Conservation (phyloP, 306 rosid species). For the Pyrus betulifolia region DNA sequence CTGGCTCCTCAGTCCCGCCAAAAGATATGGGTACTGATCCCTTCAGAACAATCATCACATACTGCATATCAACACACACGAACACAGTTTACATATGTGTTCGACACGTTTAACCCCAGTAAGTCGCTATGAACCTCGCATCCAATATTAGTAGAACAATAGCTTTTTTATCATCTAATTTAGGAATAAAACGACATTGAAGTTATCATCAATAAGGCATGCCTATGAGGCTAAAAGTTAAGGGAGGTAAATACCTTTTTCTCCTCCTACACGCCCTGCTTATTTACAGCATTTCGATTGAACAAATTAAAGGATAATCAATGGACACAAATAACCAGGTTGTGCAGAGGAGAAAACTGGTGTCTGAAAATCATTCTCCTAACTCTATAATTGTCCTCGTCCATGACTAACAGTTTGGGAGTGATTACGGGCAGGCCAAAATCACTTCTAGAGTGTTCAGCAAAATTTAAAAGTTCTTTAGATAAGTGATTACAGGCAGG, state of each 20-base stretch:
- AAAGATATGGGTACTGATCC: slow-evolving; percentile 89
- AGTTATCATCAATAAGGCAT: neutral
- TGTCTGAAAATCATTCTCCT: too few relatives aligned
- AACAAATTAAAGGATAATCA: neutral
- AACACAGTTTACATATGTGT: neutral
- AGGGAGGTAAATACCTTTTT: neutral
- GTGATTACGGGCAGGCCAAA: neutral
- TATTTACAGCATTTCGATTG: neutral
- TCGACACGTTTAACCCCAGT: neutral
- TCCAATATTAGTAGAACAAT: neutral
- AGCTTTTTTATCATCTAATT: neutral
- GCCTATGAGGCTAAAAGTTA: neutral
- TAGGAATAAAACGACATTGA: neutral
- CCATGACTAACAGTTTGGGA: neutral
- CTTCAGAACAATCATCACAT: slow-evolving; percentile 90
- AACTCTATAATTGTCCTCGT: neutral
- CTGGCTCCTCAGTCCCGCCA: slow-evolving; percentile 86
- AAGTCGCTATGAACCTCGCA: too few relatives aligned
- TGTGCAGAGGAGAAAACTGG: neutral
- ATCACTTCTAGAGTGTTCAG: too few relatives aligned
- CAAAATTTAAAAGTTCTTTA: too few relatives aligned
- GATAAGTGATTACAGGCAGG: too few relatives aligned
- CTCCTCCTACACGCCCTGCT: too few relatives aligned
- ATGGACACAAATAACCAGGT: neutral
- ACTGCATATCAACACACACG: slow-evolving; percentile 35